Conservation (phyloP, 2,329 filamentous ascomycete species). For the Neopestalotiopsis rosae region DNA sequence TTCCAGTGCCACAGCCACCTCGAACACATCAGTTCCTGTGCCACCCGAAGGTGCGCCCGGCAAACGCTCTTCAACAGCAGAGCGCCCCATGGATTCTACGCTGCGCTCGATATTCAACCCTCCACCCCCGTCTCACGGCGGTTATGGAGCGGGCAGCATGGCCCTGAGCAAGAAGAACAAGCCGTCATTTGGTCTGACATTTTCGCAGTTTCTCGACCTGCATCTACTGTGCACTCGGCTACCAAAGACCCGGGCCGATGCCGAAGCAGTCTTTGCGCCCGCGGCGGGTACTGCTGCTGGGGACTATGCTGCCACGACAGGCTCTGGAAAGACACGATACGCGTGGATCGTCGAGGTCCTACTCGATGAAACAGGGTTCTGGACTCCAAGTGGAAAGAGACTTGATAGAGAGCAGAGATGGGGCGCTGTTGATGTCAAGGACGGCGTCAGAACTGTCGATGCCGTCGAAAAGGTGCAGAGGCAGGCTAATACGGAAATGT, state of each 20-base stretch:
- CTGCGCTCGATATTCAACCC: constrained; percentile 57
- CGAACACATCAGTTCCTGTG: not conserved
- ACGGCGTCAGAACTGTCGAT: constrained; percentile 43
- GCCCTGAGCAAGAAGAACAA: constrained; percentile 42
- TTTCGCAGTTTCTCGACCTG: constrained; percentile 58
- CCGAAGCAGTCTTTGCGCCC: constrained; percentile 37
- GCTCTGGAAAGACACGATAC: constrained; percentile 27
- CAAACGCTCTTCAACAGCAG: constrained; percentile 15
- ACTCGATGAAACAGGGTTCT: constrained; percentile 55
- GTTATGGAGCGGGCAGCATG: constrained; percentile 1
- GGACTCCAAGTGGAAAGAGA: constrained; percentile 32
- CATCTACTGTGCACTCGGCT: constrained; percentile 57
- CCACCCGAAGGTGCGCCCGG: constrained; percentile 11
- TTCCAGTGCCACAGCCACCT: not conserved
- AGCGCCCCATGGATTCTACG: constrained; percentile 44
- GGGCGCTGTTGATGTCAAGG: constrained; percentile 51
- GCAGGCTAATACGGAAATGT: constrained; percentile 24
- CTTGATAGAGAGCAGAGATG: constrained; percentile 57
- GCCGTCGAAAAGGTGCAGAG: constrained; percentile 36
- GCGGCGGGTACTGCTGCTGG: constrained; percentile 5
- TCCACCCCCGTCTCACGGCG: constrained; percentile 26
- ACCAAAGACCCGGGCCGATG: constrained; percentile 46
- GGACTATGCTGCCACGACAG: not conserved
- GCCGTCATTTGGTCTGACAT: constrained; percentile 59
- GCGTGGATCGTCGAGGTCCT: constrained; percentile 57